Evolutionary conservation across 148 eudicot species (phyloP), one percentile per base, ranked within the genome.

Genomic region (Heliamphora exappendiculata): DNA sequence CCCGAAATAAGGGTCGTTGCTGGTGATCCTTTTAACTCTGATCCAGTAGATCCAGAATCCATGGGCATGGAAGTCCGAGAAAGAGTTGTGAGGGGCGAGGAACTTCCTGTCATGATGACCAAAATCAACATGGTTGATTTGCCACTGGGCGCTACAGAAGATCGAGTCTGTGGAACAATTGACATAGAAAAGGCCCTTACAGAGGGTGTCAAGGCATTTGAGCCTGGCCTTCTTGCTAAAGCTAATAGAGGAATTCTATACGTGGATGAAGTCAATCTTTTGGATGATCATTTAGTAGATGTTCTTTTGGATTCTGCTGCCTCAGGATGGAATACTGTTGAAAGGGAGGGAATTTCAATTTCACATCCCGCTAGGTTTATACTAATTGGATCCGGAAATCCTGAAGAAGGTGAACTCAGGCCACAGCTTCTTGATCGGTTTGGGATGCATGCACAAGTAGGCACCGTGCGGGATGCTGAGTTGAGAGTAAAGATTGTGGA

Each of bases 391-490:
- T 91, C 97, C 0, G 98, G 97, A 72, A 94, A 94, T 75, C 97
- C 97, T 0, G 97, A 94, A 83, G 98, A 90, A 81, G 98, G 98
- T 4, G 95, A 94, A 69, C 92, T 91, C 24, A 83, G 95, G 70
- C 98, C 98, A 4, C 97, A 91, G 76, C 83, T 94, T 44, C 98
- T 91, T 37, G 98, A 91, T 67, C 84, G 98, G 26, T 94, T 94
- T 64, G 97, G 98, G 58, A 91, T 94, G 98, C 98, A 94, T 51
- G 98, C 98, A 34, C 97, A 94, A 79, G 97, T 94, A 37, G 97
- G 98, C 60, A 94, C 97, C 1, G 98, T 92, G 19, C 86, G 80
- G 74, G 98, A 94, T 85, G 94, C 98, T 0, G 98, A 94, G 78
- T 92, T 92, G 58, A 86, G 98, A 78, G 98, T 94, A 50, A 94